Percentiles rank a stretch among this genome's conserved stretches.
phyloP scores from a whole-genome alignment of 768 basidiomycete genomes.

The Boletus reticulatus region DNA sequence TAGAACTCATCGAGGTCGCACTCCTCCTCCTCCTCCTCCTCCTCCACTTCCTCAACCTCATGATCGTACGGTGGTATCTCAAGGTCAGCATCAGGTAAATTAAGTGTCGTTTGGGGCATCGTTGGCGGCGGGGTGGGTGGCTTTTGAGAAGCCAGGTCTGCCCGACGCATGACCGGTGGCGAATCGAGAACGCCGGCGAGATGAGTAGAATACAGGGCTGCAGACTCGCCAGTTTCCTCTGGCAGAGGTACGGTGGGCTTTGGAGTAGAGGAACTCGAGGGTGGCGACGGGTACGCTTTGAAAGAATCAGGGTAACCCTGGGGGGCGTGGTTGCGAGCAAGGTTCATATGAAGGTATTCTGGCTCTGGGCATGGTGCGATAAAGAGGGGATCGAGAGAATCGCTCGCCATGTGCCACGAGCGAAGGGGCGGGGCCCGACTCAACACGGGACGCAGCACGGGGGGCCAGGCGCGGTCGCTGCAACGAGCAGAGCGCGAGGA shows the following conservation, averaged over 20 bases:
- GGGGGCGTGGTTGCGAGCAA: slow-evolving; percentile 15
- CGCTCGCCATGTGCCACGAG: slow-evolving; percentile 18
- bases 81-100: slow-evolving; percentile 36
- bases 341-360: slow-evolving; percentile 13
- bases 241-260: slow-evolving; percentile 25
- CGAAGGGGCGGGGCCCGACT: slow-evolving; percentile 11
- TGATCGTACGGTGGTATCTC: slow-evolving; percentile 16
- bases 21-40: slow-evolving; percentile 1
- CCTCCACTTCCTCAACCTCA: slow-evolving; percentile 13
- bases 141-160: slow-evolving; percentile 27
- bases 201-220: slow-evolving; percentile 24
- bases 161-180: slow-evolving; percentile 32
- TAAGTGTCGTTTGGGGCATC: slow-evolving; percentile 35
- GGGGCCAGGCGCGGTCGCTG: slow-evolving; percentile 11
- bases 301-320: slow-evolving; percentile 18
- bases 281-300: slow-evolving; percentile 29
- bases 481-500: slow-evolving; percentile 9
- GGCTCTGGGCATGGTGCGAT: slow-evolving; percentile 18
- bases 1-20: slow-evolving; percentile 21
- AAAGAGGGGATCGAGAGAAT: slow-evolving; percentile 23
- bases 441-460: slow-evolving; percentile 14
- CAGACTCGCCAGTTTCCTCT: slow-evolving; percentile 22
- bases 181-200: slow-evolving; percentile 35
- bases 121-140: slow-evolving; percentile 45
- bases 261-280: slow-evolving; percentile 25